Evolutionary conservation across 768 basidiomycete genomes (phyloP), one percentile per base, ranked within the genome.

Genomic region (Leccinum aurantiacum): DNA sequence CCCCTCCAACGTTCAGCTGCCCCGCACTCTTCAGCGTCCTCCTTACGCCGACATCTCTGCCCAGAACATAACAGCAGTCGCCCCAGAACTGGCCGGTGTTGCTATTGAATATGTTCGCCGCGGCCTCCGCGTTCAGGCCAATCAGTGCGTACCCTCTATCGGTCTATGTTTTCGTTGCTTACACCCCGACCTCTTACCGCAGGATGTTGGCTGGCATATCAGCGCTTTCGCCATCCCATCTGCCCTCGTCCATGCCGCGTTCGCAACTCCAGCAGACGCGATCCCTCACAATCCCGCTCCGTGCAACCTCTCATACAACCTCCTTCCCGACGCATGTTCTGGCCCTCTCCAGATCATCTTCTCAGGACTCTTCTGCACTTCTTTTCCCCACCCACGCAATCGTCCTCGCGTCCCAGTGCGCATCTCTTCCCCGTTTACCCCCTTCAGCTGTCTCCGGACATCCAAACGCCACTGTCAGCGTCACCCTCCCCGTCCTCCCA

Each of bases 381-480:
- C 77, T 92, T 55, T 86, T 82, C 63, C 86, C 91, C 5, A 80
- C 84, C 11, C 91, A 93, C 73, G 83, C 84, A 35, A 73, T 90
- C 54, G 78, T 92, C 47, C 79, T 93, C 56, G 87, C 87, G 7
- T 78, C 86, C 0, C 80, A 89, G 67, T 93, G 89, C 69, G 75
- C 89, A 17, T 78, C 81, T 47, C 79, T 92, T 6, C 85, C 88
- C 1, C 72, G 79, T 24, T 78, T 89, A 27, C 82, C 85, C 0
- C 64, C 77, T 9, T 65, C 76, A 4, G 57, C 67, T 38, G 67
- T 73, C 10, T 65, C 77, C 0, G 75, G 77, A n/a, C 70, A 74
- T 25, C 65, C 69, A 17, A 67, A 65, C 24, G 70, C 69, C 25
- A 68, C 71, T 9, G 70, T 70, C 57, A 75, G 72, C 48, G 65